phyloP scores from a whole-genome alignment of 2,329 filamentous ascomycete genomes.

The Penicillium paneum region DNA sequence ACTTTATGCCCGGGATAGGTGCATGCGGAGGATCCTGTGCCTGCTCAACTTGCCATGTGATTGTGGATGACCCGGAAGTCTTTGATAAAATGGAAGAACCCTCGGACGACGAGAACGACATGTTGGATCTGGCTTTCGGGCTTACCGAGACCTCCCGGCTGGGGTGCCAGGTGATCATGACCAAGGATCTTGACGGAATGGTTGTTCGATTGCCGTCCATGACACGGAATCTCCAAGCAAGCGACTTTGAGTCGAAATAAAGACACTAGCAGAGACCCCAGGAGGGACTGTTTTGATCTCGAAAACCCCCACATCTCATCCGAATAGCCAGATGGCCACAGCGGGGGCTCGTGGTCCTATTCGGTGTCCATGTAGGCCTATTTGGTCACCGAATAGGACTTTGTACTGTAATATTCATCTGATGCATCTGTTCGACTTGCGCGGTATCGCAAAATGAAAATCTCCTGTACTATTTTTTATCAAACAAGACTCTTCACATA shows the following conservation, averaged over 20 bases:
- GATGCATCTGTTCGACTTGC: constrained; percentile 20
- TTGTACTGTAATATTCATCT: constrained; percentile 31
- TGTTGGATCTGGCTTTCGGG: constrained; percentile 87
- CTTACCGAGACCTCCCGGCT: constrained; percentile 79
- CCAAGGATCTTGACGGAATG: constrained; percentile 80
- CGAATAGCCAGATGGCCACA: not conserved
- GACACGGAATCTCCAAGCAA: constrained; percentile 94
- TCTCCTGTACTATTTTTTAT: constrained; percentile 27
- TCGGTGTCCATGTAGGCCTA: constrained; percentile 7
- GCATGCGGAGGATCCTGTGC: constrained; percentile 93
- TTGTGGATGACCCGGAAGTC: constrained; percentile 69
- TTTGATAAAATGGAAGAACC: constrained; percentile 77
- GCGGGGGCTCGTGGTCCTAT: constrained; percentile 8
- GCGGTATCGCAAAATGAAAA: constrained; percentile 26
- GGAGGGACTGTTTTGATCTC: not conserved
- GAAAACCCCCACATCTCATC: not conserved
- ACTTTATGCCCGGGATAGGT: constrained; percentile 44
- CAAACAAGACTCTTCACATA: constrained; percentile 20
- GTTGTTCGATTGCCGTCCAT: constrained; percentile 82
- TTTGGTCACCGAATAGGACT: constrained; percentile 8
- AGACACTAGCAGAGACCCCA: constrained; percentile 11
- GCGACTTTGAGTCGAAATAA: constrained; percentile 67
- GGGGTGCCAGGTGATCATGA: constrained; percentile 91
- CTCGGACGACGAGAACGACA: constrained; percentile 80
- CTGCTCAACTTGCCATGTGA: constrained; percentile 89